phyloP scores from a whole-genome alignment of 257 asterid species.

The Leonotis leonurus region DNA sequence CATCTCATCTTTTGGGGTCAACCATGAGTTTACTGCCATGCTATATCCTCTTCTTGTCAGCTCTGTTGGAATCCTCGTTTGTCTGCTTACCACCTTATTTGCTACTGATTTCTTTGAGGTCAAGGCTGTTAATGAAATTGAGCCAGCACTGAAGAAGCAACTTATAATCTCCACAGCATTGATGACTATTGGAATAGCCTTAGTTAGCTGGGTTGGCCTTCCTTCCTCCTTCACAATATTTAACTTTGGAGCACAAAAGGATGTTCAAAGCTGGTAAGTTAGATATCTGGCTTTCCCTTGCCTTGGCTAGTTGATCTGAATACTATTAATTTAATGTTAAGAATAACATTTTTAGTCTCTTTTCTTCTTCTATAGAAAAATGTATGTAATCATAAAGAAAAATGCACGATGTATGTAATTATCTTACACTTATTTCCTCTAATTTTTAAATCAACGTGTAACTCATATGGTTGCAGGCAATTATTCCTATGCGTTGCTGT shows the following conservation, averaged over 20 bases:
- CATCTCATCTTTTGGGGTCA: slow-evolving; percentile 49
- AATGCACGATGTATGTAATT: background rate
- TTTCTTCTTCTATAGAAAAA: too few relatives aligned
- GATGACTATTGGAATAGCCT: slow-evolving; percentile 46
- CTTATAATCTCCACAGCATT: slow-evolving; percentile 46
- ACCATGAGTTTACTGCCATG: slow-evolving; percentile 46
- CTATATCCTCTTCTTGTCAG: slow-evolving; percentile 45
- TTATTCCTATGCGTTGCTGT: slow-evolving; percentile 46
- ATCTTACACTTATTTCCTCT: background rate
- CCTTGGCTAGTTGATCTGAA: background rate
- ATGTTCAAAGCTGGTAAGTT: slow-evolving; percentile 37
- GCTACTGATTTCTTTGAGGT: slow-evolving; percentile 46
- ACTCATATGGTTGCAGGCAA: slow-evolving; percentile 36
- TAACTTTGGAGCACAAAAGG: slow-evolving; percentile 39
- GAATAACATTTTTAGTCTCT: background rate
- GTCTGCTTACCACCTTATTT: slow-evolving; percentile 43
- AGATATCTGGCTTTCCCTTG: background rate
- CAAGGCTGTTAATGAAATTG: slow-evolving; percentile 37
- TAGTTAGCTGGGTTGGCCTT: slow-evolving; percentile 35
- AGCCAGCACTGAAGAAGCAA: slow-evolving; percentile 51
- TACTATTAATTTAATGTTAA: background rate
- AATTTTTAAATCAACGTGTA: background rate
- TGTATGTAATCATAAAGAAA: background rate
- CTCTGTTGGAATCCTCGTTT: slow-evolving; percentile 43
- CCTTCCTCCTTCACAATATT: slow-evolving; percentile 52